phyloP scores from a whole-genome alignment of 257 asterid genomes.

The Avicennia marina region DNA sequence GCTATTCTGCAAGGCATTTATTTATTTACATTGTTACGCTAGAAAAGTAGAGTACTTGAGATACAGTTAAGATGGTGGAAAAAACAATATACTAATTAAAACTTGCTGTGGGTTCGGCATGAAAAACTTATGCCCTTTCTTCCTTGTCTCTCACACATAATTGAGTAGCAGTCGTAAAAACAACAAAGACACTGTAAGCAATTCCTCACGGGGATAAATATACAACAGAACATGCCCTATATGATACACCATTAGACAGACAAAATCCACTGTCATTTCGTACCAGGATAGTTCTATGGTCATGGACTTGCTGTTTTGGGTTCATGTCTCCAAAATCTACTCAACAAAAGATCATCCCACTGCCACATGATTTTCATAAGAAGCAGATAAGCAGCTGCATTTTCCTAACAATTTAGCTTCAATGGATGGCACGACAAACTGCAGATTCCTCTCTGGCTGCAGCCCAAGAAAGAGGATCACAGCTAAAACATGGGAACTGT shows the following conservation, averaged over 20 bases:
- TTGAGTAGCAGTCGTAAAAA: neutral
- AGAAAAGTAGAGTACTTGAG: neutral
- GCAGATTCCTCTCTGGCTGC: neutral
- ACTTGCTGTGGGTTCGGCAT: neutral
- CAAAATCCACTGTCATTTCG: neutral
- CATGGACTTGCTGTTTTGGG: neutral
- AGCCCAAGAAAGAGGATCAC: neutral
- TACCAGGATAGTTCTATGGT: neutral
- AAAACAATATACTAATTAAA: neutral
- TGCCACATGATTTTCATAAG: constrained; percentile 6
- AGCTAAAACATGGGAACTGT: neutral
- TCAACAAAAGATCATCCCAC: neutral
- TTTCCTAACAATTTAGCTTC: neutral
- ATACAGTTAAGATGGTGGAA: neutral
- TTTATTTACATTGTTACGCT: neutral
- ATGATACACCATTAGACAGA: constrained; percentile 8
- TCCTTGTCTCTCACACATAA: neutral
- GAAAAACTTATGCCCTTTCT: neutral
- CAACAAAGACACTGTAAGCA: neutral
- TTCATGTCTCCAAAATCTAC: neutral
- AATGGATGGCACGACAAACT: neutral
- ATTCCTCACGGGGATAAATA: neutral
- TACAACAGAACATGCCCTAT: neutral
- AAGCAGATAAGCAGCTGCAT: neutral
- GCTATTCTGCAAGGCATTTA: neutral